Base-by-base conservation (phyloP, 2,329 filamentous ascomycete genomes). In the Neonectria coccinea region DNA sequence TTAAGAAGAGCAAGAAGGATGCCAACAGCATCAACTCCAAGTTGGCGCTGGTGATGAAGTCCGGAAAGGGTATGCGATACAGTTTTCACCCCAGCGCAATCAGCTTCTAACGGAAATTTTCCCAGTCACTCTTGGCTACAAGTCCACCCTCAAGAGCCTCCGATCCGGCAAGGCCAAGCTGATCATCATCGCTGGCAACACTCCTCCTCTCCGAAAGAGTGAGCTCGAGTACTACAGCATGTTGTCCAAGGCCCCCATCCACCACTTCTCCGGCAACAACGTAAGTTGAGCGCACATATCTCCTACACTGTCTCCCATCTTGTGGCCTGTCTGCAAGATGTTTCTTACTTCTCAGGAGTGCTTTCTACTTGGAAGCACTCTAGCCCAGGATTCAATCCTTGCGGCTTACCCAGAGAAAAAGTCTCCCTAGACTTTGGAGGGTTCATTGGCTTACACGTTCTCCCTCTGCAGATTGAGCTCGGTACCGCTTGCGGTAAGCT, bases 261-360 rank as follows among this genome's bases (percentile, higher is more conserved):
- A 98, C 89, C 96, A 99, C 89, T 98, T 97, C 87, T 88, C 88
- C 76, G 96, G 96, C 79, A 97, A 97, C 91, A 98, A 98, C 90
- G 95, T 98, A 91, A 91, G 95, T 93, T 66, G 67, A 65, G 57
- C 66, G 72, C 74, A 67, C 61, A 79, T 61, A 64, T 70, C 44
- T 68, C 67, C 39, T 67, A 53, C 25, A 55, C 50, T 41, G 53
- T 65, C 20, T 31, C 52, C 60, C 63, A 70, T 70, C 57, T 67
- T 73, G 72, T 63, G 56, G 50, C 16, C 12, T 18, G 9, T 18
- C 61, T 69, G 59, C 58, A 72, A 69, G 62, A 71, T 74, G 66
- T 58, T 45, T 64, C 57, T 65, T 64, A 55, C 65, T 72, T 75
- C 70, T 72, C 68, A 58, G 68, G 67, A 67, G 62, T 67, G 66